phyloP scores from a whole-genome alignment of 441 rosid genomes.

The Isatis lusitanica region DNA sequence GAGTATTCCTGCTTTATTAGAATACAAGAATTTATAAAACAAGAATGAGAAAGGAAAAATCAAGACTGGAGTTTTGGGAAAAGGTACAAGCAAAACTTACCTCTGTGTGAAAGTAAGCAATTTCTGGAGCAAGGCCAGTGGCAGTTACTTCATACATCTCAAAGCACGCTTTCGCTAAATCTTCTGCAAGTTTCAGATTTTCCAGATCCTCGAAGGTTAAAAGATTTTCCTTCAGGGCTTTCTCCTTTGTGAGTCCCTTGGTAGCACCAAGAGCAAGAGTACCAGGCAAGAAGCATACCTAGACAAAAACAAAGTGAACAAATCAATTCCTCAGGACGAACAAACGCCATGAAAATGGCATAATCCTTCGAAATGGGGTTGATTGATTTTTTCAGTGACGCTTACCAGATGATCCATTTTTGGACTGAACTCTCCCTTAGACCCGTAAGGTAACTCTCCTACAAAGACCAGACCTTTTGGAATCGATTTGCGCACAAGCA shows the following conservation, averaged over 20 bases:
- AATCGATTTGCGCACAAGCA: conserved; percentile 77
- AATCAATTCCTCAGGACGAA: conserved; percentile 1
- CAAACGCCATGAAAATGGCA: not conserved
- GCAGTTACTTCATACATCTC: conserved; percentile 94
- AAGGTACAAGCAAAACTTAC: conserved; percentile 40
- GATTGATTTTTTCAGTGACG: not conserved
- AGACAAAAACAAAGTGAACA: not conserved
- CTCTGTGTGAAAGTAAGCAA: conserved; percentile 91
- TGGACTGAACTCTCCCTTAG: conserved; percentile 75
- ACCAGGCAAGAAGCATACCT: conserved; percentile 97
- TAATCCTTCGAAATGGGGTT: not conserved
- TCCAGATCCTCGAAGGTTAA: conserved; percentile 87
- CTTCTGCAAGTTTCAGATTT: conserved; percentile 94
- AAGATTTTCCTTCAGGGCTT: conserved; percentile 72
- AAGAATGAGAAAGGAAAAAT: conserved; percentile 19
- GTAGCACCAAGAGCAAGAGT: conserved; percentile 97
- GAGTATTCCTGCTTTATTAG: conserved; percentile 60
- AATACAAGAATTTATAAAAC: conserved; percentile 31
- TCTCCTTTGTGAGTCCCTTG: conserved; percentile 79
- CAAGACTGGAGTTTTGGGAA: not conserved
- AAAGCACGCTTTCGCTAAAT: conserved; percentile 87
- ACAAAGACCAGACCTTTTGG: conserved; percentile 87
- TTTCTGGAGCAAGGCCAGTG: conserved; percentile 97
- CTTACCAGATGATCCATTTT: conserved; percentile 99
- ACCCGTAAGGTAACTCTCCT: conserved; percentile 90